A percentile compares a stretch with the other conserved stretches of the same genome.
Conservation (phyloP, 169 alveolate genomes). For the Babesia bigemina region DNA sequence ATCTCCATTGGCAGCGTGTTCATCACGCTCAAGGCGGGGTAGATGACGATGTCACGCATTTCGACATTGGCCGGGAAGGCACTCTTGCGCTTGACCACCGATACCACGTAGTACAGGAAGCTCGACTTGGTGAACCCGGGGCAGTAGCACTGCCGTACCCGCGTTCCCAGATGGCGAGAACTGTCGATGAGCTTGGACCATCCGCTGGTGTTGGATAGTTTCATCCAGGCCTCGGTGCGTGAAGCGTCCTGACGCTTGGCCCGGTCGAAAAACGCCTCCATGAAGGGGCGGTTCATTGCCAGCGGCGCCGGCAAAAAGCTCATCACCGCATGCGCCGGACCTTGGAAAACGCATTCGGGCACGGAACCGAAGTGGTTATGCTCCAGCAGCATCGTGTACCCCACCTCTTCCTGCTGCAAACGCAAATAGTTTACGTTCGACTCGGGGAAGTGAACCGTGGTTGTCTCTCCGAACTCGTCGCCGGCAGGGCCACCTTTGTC, state of each 20-base stretch:
- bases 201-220: conserved; percentile 56
- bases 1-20: conserved; percentile 81
- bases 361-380: conserved; percentile 69
- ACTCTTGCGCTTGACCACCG: conserved; percentile 72
- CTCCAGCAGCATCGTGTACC: conserved; percentile 48
- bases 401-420: conserved; percentile 37
- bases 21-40: conserved; percentile 82
- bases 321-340: conserved; percentile 49
- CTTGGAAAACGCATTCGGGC: conserved; percentile 61
- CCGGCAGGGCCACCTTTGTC: conserved; percentile 33
- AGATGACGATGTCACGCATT: conserved; percentile 73
- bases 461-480: conserved; percentile 44
- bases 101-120: conserved; percentile 78
- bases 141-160: conserved; percentile 63
- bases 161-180: conserved; percentile 53
- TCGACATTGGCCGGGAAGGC: conserved; percentile 83
- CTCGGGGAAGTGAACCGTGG: conserved; percentile 29
- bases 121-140: conserved; percentile 59
- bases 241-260: neutral
- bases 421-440: conserved; percentile 18
- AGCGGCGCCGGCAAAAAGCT: conserved; percentile 55
- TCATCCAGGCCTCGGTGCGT: conserved; percentile 25
- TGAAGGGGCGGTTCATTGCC: conserved; percentile 29
- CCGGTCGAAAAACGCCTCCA: conserved; percentile 16
- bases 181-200: conserved; percentile 67